Base-by-base conservation (phyloP, 768 basidiomycete species). In the Suillus subalutaceus region DNA sequence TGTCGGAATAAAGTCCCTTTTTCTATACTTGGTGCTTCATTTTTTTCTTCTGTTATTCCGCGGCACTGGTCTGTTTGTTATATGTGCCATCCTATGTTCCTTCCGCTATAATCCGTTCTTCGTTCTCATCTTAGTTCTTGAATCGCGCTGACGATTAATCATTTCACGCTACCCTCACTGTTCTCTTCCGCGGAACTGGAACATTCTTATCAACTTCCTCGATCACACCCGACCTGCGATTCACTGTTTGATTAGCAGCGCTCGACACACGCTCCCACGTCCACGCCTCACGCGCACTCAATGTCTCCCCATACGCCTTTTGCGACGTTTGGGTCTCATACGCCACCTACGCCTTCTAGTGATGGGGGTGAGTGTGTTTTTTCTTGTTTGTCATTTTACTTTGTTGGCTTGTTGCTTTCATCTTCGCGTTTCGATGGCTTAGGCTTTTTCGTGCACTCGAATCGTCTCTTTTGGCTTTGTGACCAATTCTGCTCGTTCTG, bases 321-420 rank as follows among this genome's bases (percentile, higher is more conserved):
- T 58, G 65, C 74, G 20, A 65, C 66, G 5, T 65, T 71, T 30
- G 41, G 40, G 18, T 18, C 59, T 12, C 41, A 43, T 62, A 75
- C 74, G 2, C 69, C 74, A 18, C 67, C 76, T 37, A 75, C 74
- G 10, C 74, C 74, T 37, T 66, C 65, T 35, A 76, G 76, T 18
- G 75, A 75, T 44, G 30, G 58, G 2, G 73, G 75, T 77, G 66
- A 75, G 75, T 71, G 38, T 26, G 38, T 26, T 32, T 13, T n/a
- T 7, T 30, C 2, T 26, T n/a, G 20, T 12, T 46, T 15, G 23
- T 46, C 8, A 7, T 30, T 16, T 16, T 16, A 0, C 3, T 30
- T 26, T 16, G 5, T 53, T 9, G 26, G 6, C 23, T 13, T 63
- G 38, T n/a, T 63, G 23, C 16, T 61, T 64, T 52, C 48, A 23